phyloP scores from a whole-genome alignment of 176 grass and related monocot species.

The Triticum dicoccoides region DNA sequence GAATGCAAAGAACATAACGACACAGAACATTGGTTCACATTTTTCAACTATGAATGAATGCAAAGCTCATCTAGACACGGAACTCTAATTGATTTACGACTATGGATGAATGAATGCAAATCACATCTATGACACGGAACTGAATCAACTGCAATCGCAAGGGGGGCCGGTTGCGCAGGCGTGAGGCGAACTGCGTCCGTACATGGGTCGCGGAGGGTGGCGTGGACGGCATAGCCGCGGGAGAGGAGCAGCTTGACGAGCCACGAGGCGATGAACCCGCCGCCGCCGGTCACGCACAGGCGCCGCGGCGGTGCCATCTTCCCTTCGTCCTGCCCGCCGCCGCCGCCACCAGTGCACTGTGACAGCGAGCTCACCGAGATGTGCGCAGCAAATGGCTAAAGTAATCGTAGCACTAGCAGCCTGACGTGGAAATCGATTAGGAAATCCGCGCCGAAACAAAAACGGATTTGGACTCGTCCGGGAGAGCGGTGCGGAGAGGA shows the following conservation, averaged over 20 bases:
- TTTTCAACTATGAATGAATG: neutral
- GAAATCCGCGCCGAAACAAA: neutral
- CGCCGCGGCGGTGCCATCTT: neutral
- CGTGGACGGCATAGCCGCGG: constrained; percentile 51
- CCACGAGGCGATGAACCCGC: constrained; percentile 59
- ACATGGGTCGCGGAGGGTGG: constrained; percentile 62
- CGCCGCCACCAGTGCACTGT: neutral
- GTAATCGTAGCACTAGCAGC: neutral
- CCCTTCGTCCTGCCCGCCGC: neutral
- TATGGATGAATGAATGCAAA: neutral
- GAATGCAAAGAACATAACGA: neutral
- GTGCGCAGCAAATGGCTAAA: neutral
- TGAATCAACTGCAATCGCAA: neutral
- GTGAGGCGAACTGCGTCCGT: neutral
- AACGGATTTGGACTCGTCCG: neutral
- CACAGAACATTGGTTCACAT: neutral
- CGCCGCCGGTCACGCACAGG: constrained; percentile 56
- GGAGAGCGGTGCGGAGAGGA: neutral
- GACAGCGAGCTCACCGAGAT: neutral
- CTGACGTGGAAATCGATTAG: neutral
- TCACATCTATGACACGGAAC: neutral
- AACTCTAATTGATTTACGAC: too few relatives aligned
- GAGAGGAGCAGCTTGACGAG: constrained; percentile 62
- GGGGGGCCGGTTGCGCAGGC: neutral
- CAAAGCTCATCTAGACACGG: neutral